These are phyloP conservation scores for Mycena alexandri DNA, from an alignment of 768 basidiomycete species.

Conservation along the genomic window DNA sequence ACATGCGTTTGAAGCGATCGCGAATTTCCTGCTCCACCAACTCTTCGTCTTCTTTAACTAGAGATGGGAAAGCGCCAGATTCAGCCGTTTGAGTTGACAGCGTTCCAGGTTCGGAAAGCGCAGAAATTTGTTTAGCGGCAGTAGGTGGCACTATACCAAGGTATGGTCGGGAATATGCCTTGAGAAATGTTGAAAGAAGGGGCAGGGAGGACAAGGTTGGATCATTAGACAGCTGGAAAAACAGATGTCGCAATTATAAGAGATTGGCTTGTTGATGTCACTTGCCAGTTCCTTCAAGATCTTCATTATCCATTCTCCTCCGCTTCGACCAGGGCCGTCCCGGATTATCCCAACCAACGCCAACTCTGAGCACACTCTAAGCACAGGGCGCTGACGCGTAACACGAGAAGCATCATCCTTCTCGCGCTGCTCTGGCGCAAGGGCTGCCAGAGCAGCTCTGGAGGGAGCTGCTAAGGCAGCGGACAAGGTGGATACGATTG, in stretches of 20 bases:
- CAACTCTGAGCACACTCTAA: conserved; percentile 91
- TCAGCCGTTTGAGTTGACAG: conserved; percentile 56
- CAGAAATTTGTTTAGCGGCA: conserved; percentile 69
- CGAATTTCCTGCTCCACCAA: conserved; percentile 89
- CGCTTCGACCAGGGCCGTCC: conserved; percentile 77
- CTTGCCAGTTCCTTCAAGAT: conserved; percentile 86
- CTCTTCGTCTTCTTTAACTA: conserved; percentile 71
- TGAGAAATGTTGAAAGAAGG: conserved; percentile 91
- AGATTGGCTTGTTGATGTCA: conserved; percentile 32
- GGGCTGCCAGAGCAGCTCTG: conserved; percentile 64
- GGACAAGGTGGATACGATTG: conserved; percentile 71
- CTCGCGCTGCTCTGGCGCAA: conserved; percentile 86
- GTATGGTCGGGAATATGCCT: conserved; percentile 90
- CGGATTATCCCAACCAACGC: conserved; percentile 88
- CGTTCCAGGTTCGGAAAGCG: conserved; percentile 67
- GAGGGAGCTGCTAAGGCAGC: conserved; percentile 71
- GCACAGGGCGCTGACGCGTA: conserved; percentile 83
- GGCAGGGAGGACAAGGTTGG: conserved; percentile 90
- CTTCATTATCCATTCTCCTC: conserved; percentile 93
- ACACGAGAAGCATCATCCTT: conserved; percentile 90
- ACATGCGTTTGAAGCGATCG: conserved; percentile 92
- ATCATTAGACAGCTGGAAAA: conserved; percentile 84
- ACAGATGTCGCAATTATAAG: conserved; percentile 32
- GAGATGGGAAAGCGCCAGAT: conserved; percentile 54
- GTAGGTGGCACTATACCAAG: conserved; percentile 77